phyloP scores from a whole-genome alignment of 202 grass and related monocot genomes.

The Setaria viridis region DNA sequence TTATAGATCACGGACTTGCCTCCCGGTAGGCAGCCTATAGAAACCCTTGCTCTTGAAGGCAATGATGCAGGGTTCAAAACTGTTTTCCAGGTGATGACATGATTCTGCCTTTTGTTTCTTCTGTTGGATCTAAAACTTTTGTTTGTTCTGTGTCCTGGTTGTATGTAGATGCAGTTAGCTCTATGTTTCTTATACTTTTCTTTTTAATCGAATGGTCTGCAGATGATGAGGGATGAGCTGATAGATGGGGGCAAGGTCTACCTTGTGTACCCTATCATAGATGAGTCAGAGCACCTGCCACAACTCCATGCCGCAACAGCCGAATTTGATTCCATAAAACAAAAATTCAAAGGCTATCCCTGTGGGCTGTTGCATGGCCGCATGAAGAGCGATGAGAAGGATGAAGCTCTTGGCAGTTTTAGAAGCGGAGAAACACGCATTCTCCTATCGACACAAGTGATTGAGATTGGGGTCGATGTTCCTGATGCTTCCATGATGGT shows the following conservation, averaged over 20 bases:
- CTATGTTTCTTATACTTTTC: constrained; percentile 15
- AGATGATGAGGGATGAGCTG: constrained; percentile 95
- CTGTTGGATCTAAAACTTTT: constrained; percentile 35
- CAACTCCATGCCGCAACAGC: constrained; percentile 80
- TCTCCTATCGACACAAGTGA: constrained; percentile 88
- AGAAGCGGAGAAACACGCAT: constrained; percentile 77
- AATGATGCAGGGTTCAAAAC: constrained; percentile 80
- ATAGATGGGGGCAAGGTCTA: constrained; percentile 80
- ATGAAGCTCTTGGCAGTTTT: constrained; percentile 72
- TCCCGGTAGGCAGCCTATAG: constrained; percentile 79
- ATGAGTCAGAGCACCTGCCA: constrained; percentile 83
- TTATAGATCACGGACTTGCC: constrained; percentile 91
- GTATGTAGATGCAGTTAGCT: constrained; percentile 15
- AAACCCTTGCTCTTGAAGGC: constrained; percentile 90
- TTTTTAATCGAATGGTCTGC: constrained; percentile 22
- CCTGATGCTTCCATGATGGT: constrained; percentile 97
- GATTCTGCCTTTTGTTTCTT: constrained; percentile 22
- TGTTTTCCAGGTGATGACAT: constrained; percentile 76
- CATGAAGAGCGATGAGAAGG: constrained; percentile 77
- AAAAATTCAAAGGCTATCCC: constrained; percentile 70
- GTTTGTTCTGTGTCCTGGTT: constrained; percentile 24
- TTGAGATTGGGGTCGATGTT: constrained; percentile 94
- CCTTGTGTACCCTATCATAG: constrained; percentile 89
- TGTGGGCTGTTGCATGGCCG: constrained; percentile 92
- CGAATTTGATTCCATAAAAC: constrained; percentile 65